These are phyloP conservation scores for Onygenales sp. DNA, from an alignment of 2,329 filamentous ascomycete species.

Conservation along the genomic window DNA sequence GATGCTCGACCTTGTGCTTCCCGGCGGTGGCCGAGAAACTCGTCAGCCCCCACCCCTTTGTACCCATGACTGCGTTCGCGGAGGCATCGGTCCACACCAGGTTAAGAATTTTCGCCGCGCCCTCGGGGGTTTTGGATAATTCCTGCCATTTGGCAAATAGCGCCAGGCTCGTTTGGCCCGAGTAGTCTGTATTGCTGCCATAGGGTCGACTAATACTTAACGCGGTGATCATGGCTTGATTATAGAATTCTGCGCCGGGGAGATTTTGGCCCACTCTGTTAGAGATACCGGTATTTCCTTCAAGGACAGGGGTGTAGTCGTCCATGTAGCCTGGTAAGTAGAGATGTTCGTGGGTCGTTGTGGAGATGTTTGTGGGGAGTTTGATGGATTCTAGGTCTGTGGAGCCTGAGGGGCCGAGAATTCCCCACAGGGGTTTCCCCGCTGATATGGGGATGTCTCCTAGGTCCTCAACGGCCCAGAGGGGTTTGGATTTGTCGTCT, in stretches of 20 bases:
- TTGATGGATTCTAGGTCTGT: not conserved
- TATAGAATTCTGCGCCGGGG: conserved; percentile 24
- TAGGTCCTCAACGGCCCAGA: conserved; percentile 27
- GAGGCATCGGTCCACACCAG: conserved; percentile 37
- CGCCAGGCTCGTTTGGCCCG: conserved; percentile 27
- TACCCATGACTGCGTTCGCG: conserved; percentile 33
- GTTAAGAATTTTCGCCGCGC: conserved; percentile 28
- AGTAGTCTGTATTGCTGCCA: conserved; percentile 21
- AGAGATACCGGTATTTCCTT: not conserved
- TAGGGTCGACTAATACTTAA: conserved; percentile 8
- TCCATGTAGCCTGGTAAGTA: conserved; percentile 2
- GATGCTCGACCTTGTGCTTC: not conserved
- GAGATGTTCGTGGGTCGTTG: not conserved
- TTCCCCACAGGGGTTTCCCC: conserved; percentile 25
- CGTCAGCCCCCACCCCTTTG: conserved; percentile 10
- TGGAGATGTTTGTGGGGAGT: not conserved
- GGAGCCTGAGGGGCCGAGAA: conserved; percentile 8
- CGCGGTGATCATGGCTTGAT: conserved; percentile 12
- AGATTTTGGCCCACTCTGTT: conserved; percentile 17
- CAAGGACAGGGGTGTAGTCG: not conserved
- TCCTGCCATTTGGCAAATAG: conserved; percentile 33
- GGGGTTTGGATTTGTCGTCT: conserved; percentile 17
- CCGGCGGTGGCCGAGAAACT: not conserved
- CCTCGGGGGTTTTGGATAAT: conserved; percentile 17
- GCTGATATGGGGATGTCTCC: conserved; percentile 6